Conservation (phyloP, 257 asterid genomes). For the Datura wrightii region DNA sequence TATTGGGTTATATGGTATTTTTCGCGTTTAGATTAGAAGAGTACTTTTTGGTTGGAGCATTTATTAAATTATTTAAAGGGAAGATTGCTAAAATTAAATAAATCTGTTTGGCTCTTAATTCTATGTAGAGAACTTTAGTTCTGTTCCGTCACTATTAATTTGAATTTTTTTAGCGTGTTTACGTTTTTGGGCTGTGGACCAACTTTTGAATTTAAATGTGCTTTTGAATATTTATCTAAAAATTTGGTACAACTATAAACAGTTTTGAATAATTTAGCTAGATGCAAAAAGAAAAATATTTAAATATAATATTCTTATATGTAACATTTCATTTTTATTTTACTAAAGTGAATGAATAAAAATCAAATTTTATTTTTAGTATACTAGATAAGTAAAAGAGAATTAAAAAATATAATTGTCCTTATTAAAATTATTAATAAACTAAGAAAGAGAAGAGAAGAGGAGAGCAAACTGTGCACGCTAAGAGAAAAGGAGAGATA, state of each 20-base stretch:
- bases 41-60: not conserved
- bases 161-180: not conserved
- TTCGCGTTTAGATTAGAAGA: not conserved
- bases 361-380: not conserved
- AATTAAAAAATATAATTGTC: too few relatives aligned
- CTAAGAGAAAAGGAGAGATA: too few relatives aligned
- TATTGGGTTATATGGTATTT: not conserved
- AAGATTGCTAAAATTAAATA: not conserved
- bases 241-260: not conserved
- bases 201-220: not conserved
- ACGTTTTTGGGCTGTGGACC: not conserved
- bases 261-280: not conserved
- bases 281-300: not conserved
- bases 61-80: conserved; percentile 2
- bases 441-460: too few relatives aligned
- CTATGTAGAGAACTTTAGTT: not conserved
- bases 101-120: conserved; percentile 3
- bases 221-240: not conserved
- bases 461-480: too few relatives aligned
- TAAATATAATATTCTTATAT: not conserved
- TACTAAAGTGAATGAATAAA: too few relatives aligned
- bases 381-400: too few relatives aligned
- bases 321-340: not conserved
- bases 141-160: not conserved
- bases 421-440: too few relatives aligned